Evolutionary conservation across 2,329 filamentous ascomycete genomes (phyloP), one percentile per base, ranked within the genome.

Genomic region (Exutisphaerella laricina): DNA sequence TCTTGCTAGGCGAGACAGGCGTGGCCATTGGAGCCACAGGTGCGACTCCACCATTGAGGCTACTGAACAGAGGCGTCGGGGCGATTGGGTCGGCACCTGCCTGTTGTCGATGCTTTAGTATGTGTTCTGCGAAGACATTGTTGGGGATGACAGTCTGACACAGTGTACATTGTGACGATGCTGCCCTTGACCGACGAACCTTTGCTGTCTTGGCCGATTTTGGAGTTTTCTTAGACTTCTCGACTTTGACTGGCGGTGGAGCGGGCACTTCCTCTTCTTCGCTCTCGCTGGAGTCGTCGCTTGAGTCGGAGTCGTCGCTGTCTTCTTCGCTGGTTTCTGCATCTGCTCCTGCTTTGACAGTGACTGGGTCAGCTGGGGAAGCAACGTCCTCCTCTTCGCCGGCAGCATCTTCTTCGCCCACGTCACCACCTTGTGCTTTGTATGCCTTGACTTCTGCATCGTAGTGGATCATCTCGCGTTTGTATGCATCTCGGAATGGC

Each of bases 401-500:
- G 12, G 39, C 41, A 3, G 53, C 31, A 38, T 42, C 32, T n/a
- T 38, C 35, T 5, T 35, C 33, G n/a, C 20, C 33, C 2, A 51
- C 26, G 16, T 54, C 61, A 10, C 66, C 66, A 32, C 63, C 65
- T n/a, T 66, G 68, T 39, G 72, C 72, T 57, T 78, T 74, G 67
- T 82, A 83, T 3, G 68, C 70, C 38, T 68, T 68, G 58, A 77
- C 69, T 39, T 75, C 71, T 42, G 71, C 65, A 53, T 77, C 73
- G 65, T 79, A 82, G 31, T 70, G 63, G 36, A 74, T 72, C 51
- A 79, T 69, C 46, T 77, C 77, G 48, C 68, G 65, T 49, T 72
- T 68, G 61, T 82, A 82, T n/a, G 74, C 68, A 20, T 72, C 67
- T 54, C 75, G 73, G 70, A 76, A 80, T 40, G 82, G 79, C 65